These are phyloP conservation scores for Amanita rimosa DNA, from an alignment of 768 basidiomycete species.

Conservation along the genomic window DNA sequence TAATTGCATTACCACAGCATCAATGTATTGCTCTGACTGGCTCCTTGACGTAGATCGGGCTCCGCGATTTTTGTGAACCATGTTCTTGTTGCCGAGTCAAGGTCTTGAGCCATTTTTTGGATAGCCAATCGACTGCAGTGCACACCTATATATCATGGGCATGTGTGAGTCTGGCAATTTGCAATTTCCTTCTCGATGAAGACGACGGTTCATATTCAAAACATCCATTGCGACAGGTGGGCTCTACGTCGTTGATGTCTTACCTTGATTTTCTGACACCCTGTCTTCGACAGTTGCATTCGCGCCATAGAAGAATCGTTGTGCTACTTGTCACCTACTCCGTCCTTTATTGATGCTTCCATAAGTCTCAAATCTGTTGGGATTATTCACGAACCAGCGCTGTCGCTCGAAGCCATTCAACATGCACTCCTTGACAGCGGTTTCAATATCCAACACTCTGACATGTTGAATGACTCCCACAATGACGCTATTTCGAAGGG, in stretches of 20 bases:
- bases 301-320: conserved; percentile 32
- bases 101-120: neutral
- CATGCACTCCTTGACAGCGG: conserved; percentile 31
- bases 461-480: neutral
- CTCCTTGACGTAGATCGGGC: no score
- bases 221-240: conserved; percentile 42
- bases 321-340: conserved; percentile 23
- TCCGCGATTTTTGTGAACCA: no score
- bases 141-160: neutral
- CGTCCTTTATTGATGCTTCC: conserved; percentile 30
- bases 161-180: neutral
- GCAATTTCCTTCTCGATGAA: neutral
- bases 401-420: conserved; percentile 21
- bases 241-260: neutral
- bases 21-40: no score
- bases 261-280: neutral
- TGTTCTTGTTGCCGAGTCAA: no score
- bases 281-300: conserved; percentile 26
- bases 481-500: neutral
- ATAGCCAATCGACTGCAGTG: neutral
- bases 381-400: conserved; percentile 21
- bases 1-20: no score
- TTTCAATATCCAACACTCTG: conserved; percentile 24
- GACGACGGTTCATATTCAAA: conserved; percentile 22
- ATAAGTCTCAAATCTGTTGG: conserved; percentile 33